Evolutionary conservation across 1,284 basidiomycete genomes (phyloP).

Genomic region (Taiwanofungus camphoratus): DNA sequence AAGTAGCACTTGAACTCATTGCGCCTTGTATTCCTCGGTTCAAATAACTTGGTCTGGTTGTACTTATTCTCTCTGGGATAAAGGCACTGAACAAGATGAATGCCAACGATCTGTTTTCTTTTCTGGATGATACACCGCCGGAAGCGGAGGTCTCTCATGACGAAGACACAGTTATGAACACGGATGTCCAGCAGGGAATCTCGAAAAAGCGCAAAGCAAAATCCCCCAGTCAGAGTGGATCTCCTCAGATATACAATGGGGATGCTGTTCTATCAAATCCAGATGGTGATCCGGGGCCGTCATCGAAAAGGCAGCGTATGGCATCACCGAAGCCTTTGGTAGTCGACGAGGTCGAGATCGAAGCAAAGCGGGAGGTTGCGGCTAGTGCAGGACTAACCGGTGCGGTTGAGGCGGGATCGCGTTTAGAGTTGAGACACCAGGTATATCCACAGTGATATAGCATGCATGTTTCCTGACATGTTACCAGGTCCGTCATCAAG

Average conservation of each 20-base stretch:
- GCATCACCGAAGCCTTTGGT: constrained; percentile 65
- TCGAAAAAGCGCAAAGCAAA: constrained; percentile 27
- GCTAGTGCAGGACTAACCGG: constrained; percentile 80
- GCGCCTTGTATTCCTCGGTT: no score
- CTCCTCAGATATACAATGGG: constrained; percentile 8
- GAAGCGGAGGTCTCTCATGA: constrained; percentile 12
- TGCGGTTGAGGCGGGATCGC: constrained; percentile 57
- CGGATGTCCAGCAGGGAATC: constrained; percentile 10
- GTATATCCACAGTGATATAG: constrained; percentile 33
- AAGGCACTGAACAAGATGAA: constrained; percentile 10
- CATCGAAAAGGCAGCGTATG: constrained; percentile 45
- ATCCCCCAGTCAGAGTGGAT: constrained; percentile 9
- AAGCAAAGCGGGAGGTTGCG: constrained; percentile 84
- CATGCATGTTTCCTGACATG: background rate
- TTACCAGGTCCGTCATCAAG: constrained; percentile 82
- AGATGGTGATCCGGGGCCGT: constrained; percentile 18
- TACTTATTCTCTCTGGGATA: no score
- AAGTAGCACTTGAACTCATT: no score
- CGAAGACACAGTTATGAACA: constrained; percentile 15
- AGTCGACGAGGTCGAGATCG: constrained; percentile 86
- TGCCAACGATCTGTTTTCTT: constrained; percentile 36
- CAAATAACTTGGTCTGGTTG: no score
- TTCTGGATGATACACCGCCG: constrained; percentile 30
- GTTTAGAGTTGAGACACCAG: constrained; percentile 75
- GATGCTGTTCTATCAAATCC: constrained; percentile 7